Evolutionary conservation across 2,329 filamentous ascomycete genomes (phyloP).

Genomic region (Botrytis medusae): DNA sequence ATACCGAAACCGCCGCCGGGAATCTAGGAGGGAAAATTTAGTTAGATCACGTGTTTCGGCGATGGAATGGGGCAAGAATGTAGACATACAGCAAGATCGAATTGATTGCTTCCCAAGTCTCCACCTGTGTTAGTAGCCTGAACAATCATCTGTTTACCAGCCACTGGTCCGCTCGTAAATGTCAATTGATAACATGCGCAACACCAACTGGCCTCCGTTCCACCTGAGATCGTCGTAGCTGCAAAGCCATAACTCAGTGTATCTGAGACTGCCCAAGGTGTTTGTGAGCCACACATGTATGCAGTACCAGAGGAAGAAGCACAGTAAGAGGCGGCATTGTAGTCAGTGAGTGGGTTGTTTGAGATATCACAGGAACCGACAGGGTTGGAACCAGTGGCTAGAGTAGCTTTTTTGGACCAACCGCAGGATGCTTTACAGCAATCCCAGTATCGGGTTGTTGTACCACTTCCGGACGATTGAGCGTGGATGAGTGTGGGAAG

Average conservation of each 20-base stretch:
- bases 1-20: slow-evolving; percentile 57
- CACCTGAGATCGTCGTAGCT: slow-evolving; percentile 56
- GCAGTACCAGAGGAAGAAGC: slow-evolving; percentile 50
- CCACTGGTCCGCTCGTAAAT: slow-evolving; percentile 50
- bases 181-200: slow-evolving; percentile 60
- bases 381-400: slow-evolving; percentile 36
- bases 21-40: slow-evolving; percentile 40
- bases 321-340: slow-evolving; percentile 53
- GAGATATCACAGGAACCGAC: slow-evolving; percentile 42
- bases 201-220: slow-evolving; percentile 61
- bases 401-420: slow-evolving; percentile 59
- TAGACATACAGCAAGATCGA: slow-evolving; percentile 48
- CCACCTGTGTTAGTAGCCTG: slow-evolving; percentile 64
- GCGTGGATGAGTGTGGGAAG: slow-evolving; percentile 27
- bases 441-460: slow-evolving; percentile 56
- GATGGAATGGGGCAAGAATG: neutral
- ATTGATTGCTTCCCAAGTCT: slow-evolving; percentile 57
- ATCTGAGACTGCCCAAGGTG: slow-evolving; percentile 60
- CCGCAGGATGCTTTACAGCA: slow-evolving; percentile 71
- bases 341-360: slow-evolving; percentile 54
- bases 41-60: neutral
- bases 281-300: slow-evolving; percentile 61
- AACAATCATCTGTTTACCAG: slow-evolving; percentile 62
- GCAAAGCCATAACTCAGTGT: slow-evolving; percentile 63
- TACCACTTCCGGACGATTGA: slow-evolving; percentile 31